Conservation (phyloP, 805 yeast species). For the Spathaspora arborariae region DNA sequence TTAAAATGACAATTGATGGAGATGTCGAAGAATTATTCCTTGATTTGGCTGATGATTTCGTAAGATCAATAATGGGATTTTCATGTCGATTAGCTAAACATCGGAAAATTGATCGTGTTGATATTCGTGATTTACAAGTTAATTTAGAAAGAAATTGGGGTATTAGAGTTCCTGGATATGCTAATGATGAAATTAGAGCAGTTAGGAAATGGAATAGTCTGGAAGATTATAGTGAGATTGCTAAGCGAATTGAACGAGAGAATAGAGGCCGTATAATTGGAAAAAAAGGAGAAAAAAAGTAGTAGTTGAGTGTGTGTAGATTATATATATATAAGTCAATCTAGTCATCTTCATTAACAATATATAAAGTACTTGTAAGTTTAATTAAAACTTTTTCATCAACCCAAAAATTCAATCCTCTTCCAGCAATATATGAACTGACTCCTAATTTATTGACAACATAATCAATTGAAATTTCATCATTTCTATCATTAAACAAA, state of each 20-base stretch:
- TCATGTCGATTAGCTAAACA: slow-evolving; percentile 95
- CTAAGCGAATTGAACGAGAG: slow-evolving; percentile 16
- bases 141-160: slow-evolving; percentile 94
- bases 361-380: slow-evolving; percentile 27
- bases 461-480: slow-evolving; percentile 29
- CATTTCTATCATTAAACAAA: slow-evolving; percentile 37
- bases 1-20: slow-evolving; percentile 86
- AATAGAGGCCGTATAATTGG: neutral
- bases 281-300: neutral
- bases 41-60: slow-evolving; percentile 95
- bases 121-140: slow-evolving; percentile 83
- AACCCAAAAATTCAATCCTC: slow-evolving; percentile 59
- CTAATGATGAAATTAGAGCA: slow-evolving; percentile 83
- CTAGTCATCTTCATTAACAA: slow-evolving; percentile 32
- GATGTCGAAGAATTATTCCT: slow-evolving; percentile 89
- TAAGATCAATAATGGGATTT: slow-evolving; percentile 82
- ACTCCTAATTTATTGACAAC: slow-evolving; percentile 38
- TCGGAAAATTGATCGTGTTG: slow-evolving; percentile 81
- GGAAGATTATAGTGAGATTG: slow-evolving; percentile 57
- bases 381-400: slow-evolving; percentile 49
- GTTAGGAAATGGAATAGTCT: slow-evolving; percentile 71
- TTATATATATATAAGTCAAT: neutral
- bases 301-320: neutral
- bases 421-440: slow-evolving; percentile 34
- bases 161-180: slow-evolving; percentile 87